These are phyloP conservation scores for Rugosomyces carneus DNA, from an alignment of 1,284 basidiomycete genomes.

Conservation along the genomic window DNA sequence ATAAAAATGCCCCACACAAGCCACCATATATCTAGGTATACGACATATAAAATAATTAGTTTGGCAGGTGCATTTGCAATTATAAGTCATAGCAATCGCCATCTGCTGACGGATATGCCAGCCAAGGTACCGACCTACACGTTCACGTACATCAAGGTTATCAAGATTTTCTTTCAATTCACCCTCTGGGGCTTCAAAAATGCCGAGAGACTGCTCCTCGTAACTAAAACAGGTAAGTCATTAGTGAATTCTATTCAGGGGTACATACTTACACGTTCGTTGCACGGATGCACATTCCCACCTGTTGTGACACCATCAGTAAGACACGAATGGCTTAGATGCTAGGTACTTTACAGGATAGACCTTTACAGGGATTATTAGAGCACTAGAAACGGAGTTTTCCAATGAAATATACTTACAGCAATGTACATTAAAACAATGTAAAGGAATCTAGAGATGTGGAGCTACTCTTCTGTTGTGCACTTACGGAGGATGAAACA, in stretches of 20 bases:
- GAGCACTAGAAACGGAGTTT: not conserved
- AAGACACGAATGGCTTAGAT: not conserved
- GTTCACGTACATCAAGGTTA: constrained; percentile 33
- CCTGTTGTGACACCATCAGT: constrained; percentile 24
- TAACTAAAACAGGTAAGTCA: constrained; percentile 28
- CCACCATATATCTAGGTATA: constrained; percentile 54
- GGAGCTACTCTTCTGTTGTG: not conserved
- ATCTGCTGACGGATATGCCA: constrained; percentile 69
- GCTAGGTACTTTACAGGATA: constrained; percentile 34
- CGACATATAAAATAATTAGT: too few relatives aligned
- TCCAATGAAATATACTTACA: constrained; percentile 23
- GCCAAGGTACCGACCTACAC: constrained; percentile 47
- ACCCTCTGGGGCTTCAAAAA: constrained; percentile 51
- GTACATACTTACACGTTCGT: constrained; percentile 74
- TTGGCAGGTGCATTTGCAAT: not conserved
- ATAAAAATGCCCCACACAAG: constrained; percentile 57
- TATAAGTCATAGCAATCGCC: constrained; percentile 31
- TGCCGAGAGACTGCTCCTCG: constrained; percentile 65
- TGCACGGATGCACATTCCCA: constrained; percentile 63
- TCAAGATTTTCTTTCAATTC: constrained; percentile 40
- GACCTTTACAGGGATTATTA: constrained; percentile 23
- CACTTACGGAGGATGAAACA: constrained; percentile 1
- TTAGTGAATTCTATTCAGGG: not conserved
- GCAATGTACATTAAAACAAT: constrained; percentile 72
- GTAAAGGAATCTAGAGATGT: constrained; percentile 61